These are phyloP conservation scores for Zizania latifolia DNA, from an alignment of 176 grass and related monocot genomes.

Conservation along the genomic window DNA sequence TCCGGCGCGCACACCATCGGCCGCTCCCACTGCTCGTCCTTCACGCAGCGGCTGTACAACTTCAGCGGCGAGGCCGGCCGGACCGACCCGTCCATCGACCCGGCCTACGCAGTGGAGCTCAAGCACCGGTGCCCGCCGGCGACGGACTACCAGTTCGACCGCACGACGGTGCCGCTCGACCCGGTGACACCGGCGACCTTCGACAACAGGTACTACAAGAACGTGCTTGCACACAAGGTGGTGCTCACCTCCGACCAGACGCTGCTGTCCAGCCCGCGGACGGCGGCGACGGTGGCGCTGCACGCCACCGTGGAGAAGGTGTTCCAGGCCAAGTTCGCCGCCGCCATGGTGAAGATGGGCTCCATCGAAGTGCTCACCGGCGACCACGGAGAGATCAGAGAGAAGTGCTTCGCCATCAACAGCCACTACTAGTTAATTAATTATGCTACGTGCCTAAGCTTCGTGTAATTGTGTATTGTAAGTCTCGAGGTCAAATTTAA, in stretches of 20 bases:
- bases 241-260: slow-evolving; percentile 47
- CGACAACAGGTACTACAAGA: slow-evolving; percentile 56
- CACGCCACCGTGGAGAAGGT: not conserved
- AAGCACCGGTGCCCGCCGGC: slow-evolving; percentile 16
- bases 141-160: not conserved
- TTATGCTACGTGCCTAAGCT: too few relatives aligned
- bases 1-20: slow-evolving; percentile 57
- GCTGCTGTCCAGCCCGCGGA: not conserved
- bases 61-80: not conserved
- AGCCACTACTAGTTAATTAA: not conserved
- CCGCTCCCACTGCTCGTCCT: slow-evolving; percentile 40
- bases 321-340: slow-evolving; percentile 22
- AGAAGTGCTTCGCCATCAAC: slow-evolving; percentile 31
- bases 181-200: not conserved
- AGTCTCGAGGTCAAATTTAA: too few relatives aligned
- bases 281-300: not conserved
- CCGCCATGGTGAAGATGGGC: slow-evolving; percentile 32
- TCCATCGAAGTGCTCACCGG: slow-evolving; percentile 26
- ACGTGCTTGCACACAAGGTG: slow-evolving; percentile 25
- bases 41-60: slow-evolving; percentile 34
- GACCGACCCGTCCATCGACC: slow-evolving; percentile 27
- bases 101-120: not conserved
- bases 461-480: not conserved
- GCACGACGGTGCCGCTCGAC: slow-evolving; percentile 14
- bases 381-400: slow-evolving; percentile 28